Base-by-base conservation (phyloP, 2,329 filamentous ascomycete species). In the Clonostachys solani region DNA sequence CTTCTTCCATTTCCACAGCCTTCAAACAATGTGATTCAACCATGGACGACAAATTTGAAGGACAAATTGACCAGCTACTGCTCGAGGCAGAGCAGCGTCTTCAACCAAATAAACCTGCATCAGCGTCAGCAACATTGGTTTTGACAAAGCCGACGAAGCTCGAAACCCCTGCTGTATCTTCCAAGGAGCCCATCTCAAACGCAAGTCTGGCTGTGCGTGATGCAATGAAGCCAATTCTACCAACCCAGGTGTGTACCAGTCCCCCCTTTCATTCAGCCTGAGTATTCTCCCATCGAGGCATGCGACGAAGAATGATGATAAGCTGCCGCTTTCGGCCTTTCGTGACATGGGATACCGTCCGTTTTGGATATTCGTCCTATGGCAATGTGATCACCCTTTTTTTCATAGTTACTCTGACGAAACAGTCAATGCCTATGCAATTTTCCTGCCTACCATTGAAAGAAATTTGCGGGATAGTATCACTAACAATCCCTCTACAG, bases 401-500 rank as follows among this genome's bases (percentile, higher is more conserved):
- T 65, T 68, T 75, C 73, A 86, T 86, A 87, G 84, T 87, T 87
- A 87, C 84, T 85, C 83, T 86, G 84, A 87, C 55, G 58, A 9
- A 29, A 29, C 23, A 29, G 23, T 29, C 23, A 45, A 41, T 37
- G 15, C 38, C 17, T 33, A 37, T 40, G 13, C 34, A n/a, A 33
- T 33, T 19, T 38, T 41, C 16, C 13, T 19, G 18, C 23, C 41
- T 17, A 33, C 9, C 18, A 5, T 12, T 29, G 23, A 29, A 29
- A 33, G 3, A 29, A 3, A 29, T 3, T 29, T 29, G 9, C 23
- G 23, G 23, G 23, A 42, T 42, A 19, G 6, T 19, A 18, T 42
- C 8, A 40, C n/a, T 40, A 12, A n/a, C 37, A 40, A 40, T 43
- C 43, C 8, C 46, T 44, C 43, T n/a, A 7, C 17, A 38, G 36